Conservation (phyloP, 2,329 filamentous ascomycete species). For the Pyricularia sp. region DNA sequence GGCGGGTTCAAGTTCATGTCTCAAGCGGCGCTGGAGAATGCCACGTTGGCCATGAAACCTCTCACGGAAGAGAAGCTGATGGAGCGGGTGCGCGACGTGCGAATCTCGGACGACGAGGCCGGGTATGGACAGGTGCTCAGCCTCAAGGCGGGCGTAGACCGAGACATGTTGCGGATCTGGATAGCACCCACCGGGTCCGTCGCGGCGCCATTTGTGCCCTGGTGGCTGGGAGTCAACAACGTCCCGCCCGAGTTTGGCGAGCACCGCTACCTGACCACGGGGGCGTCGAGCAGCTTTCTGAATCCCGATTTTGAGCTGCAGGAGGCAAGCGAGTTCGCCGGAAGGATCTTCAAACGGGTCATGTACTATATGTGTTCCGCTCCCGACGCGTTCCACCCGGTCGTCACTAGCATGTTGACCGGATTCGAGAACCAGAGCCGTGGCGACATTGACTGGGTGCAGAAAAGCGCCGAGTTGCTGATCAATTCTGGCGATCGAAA, state of each 20-base stretch:
- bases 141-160: neutral
- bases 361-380: constrained; percentile 2
- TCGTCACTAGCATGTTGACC: neutral
- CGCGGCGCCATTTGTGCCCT: neutral
- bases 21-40: neutral
- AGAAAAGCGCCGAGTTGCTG: neutral
- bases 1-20: constrained; percentile 3
- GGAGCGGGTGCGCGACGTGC: neutral
- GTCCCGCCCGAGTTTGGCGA: neutral
- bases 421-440: neutral
- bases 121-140: neutral
- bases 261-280: constrained; percentile 2
- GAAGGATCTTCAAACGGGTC: constrained; percentile 1
- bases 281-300: neutral
- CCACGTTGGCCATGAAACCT: constrained; percentile 1
- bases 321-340: neutral
- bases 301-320: constrained; percentile 1
- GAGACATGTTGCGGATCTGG: neutral
- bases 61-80: constrained; percentile 1
- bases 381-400: neutral
- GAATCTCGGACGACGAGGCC: constrained; percentile 3
- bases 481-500: neutral
- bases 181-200: constrained; percentile 1
- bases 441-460: constrained; percentile 1
- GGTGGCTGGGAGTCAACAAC: neutral